phyloP scores from a whole-genome alignment of 2,329 filamentous ascomycete species.

The Cadophora gregata region DNA sequence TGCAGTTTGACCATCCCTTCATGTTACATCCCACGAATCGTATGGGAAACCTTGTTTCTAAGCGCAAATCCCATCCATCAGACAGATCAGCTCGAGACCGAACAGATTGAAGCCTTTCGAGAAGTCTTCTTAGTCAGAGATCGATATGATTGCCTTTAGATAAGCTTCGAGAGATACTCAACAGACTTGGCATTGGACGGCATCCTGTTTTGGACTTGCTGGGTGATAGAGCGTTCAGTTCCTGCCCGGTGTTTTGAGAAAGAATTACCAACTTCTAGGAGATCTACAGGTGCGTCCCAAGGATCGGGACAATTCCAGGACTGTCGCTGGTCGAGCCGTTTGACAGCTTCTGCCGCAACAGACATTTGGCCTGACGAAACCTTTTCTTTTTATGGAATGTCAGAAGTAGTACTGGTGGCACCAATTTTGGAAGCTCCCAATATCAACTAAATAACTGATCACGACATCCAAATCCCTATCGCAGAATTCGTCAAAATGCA shows the following conservation, averaged over 20 bases:
- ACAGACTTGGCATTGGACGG: neutral
- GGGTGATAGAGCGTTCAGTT: neutral
- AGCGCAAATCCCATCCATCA: conserved; percentile 5
- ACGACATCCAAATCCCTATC: neutral
- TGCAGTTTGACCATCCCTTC: conserved; percentile 23
- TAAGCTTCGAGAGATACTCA: neutral
- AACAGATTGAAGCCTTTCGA: neutral
- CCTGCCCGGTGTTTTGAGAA: neutral
- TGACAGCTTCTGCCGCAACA: neutral
- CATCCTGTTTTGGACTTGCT: neutral
- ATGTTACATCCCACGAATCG: conserved; percentile 22
- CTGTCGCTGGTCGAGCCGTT: neutral
- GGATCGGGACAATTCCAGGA: neutral
- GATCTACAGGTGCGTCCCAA: neutral
- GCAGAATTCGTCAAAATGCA: neutral
- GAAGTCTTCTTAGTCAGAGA: neutral
- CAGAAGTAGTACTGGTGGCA: neutral
- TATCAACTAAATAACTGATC: neutral
- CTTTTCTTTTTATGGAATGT: neutral
- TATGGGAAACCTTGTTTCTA: conserved; percentile 10
- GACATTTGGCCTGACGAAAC: neutral
- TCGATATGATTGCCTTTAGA: neutral
- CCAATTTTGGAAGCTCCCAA: neutral
- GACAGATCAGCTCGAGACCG: neutral
- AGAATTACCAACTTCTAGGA: neutral